A percentile compares a stretch with the other conserved stretches of the same genome.
phyloP scores from a whole-genome alignment of 2,329 filamentous ascomycete genomes.

The Aspergillus hortae region DNA sequence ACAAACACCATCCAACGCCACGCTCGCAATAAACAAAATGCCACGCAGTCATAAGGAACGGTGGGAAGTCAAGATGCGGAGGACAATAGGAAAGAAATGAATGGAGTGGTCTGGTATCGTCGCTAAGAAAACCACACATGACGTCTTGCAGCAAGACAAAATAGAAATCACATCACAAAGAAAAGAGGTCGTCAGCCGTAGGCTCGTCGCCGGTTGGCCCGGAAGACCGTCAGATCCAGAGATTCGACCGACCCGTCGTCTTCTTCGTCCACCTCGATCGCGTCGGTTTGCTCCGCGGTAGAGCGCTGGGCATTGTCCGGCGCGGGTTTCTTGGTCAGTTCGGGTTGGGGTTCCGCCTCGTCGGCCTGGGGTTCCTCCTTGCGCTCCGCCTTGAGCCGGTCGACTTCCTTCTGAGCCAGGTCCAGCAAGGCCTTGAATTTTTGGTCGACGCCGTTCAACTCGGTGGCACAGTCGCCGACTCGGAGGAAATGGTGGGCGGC shows the following conservation, averaged over 20 bases:
- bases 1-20: too few species aligned
- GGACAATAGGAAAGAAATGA: neutral
- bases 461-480: constrained; percentile 76
- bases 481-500: constrained; percentile 88
- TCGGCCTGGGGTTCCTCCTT: constrained; percentile 20
- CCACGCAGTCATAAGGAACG: neutral
- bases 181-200: neutral
- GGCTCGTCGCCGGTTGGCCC: constrained; percentile 12
- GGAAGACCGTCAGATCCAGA: constrained; percentile 17
- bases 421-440: constrained; percentile 63
- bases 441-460: constrained; percentile 66
- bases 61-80: neutral
- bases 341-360: constrained; percentile 3
- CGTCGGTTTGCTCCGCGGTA: constrained; percentile 1
- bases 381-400: constrained; percentile 54
- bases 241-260: constrained; percentile 14
- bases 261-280: constrained; percentile 20
- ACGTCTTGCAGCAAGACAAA: neutral
- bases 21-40: neutral
- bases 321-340: neutral
- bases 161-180: too few species aligned
- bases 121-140: neutral
- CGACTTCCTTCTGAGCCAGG: constrained; percentile 58
- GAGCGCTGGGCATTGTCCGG: neutral
- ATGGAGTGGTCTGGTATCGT: constrained; percentile 7